Conservation (phyloP, 2,329 filamentous ascomycete species). For the Paraconiothyrium brasiliense region DNA sequence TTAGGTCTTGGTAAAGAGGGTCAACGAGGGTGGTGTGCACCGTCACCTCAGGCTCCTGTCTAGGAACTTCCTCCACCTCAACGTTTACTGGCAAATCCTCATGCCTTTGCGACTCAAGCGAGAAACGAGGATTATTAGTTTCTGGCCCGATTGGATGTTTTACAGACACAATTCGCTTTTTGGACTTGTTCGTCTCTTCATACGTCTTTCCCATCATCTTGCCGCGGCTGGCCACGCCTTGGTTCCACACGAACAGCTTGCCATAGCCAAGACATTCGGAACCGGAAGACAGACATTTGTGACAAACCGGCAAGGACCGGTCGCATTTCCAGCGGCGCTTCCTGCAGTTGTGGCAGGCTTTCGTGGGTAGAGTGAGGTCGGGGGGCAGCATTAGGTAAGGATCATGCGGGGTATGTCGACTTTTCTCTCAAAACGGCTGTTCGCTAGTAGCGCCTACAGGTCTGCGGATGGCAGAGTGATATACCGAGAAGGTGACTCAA, state of each 20-base stretch:
- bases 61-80: neutral
- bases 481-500: slow-evolving; percentile 6
- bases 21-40: slow-evolving; percentile 60
- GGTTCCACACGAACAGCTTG: slow-evolving; percentile 68
- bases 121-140: neutral
- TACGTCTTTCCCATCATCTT: slow-evolving; percentile 65
- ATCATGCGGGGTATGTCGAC: slow-evolving; percentile 42
- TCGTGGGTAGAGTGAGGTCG: slow-evolving; percentile 43
- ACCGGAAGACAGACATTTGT: slow-evolving; percentile 66
- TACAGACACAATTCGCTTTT: slow-evolving; percentile 20
- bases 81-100: neutral
- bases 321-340: slow-evolving; percentile 70
- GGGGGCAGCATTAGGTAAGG: slow-evolving; percentile 43
- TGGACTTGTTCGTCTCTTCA: slow-evolving; percentile 45
- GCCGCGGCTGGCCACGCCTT: slow-evolving; percentile 61
- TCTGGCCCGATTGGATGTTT: slow-evolving; percentile 4
- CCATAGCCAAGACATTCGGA: slow-evolving; percentile 70
- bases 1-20: slow-evolving; percentile 65
- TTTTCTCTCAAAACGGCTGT: slow-evolving; percentile 32
- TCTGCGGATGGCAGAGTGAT: slow-evolving; percentile 22
- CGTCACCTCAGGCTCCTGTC: slow-evolving; percentile 28
- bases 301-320: slow-evolving; percentile 66
- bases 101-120: neutral
- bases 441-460: slow-evolving; percentile 22
- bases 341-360: slow-evolving; percentile 70